Base-by-base conservation (phyloP, 768 basidiomycete species). In the Cystobasidium onofrii region DNA sequence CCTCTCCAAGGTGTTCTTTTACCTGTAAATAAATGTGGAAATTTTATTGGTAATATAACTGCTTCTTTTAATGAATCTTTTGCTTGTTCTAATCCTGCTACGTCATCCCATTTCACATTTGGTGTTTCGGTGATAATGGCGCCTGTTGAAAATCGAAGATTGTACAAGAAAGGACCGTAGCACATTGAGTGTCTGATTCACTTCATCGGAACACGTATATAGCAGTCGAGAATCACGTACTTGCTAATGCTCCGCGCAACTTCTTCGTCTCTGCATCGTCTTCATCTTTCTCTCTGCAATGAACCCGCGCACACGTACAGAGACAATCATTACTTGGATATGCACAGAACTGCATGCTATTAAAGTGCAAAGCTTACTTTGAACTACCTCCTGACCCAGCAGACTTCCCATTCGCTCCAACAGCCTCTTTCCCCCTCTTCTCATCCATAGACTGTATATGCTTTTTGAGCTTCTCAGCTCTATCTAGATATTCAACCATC, bases 11-110 rank as follows among this genome's bases (percentile, higher is more conserved):
- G 95, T 12, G 94, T 97, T 20, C 96, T 89, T 81, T 98, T 98
- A 44, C 95, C 96, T 0, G 94, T 97, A 83, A 99, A 99, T 33
- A 99, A 86, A 82, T 97, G 93, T 1, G 96, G 96, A 78, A 97
- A 98, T 81, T 98, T 98, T 86, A 97, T 97, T 2, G 96, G 96
- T n/a, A 99, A 85, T 80, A 98, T 96, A 80, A 98, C 96, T 43
- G 96, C 95, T 81, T 98, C 96, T 80, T 98, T 97, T 79, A 99
- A 83, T 3, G 95, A 87, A 50, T 94, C 93, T 82, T 98, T 99
- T 54, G 95, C 96, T 31, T 86, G 88, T 79, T 95, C 93, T 12
- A 99, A 85, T 61, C 96, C 96, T 18, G 96, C 96, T 61, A 99
- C 95, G 81, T 99, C 96, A 79, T 97, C 93, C 96, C 96, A 99